phyloP scores from a whole-genome alignment of 345 rosid genomes.

The Eutrema japonicum region DNA sequence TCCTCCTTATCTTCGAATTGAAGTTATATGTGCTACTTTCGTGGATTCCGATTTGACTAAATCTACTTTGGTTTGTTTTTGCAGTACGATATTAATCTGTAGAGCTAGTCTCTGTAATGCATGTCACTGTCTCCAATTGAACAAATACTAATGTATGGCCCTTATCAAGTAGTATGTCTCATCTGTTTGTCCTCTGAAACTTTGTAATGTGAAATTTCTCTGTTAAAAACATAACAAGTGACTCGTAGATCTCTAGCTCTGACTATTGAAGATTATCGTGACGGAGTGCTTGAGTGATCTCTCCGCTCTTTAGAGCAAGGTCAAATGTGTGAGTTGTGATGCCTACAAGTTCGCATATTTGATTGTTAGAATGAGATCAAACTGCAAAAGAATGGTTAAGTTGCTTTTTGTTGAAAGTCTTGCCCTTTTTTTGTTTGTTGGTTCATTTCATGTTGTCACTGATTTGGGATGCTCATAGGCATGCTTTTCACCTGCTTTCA shows the following conservation, averaged over 20 bases:
- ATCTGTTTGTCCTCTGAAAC: slow-evolving; percentile 4
- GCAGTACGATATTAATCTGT: not conserved
- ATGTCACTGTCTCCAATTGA: not conserved
- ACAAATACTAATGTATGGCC: not conserved
- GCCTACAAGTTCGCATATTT: slow-evolving; percentile 2
- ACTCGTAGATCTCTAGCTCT: not conserved
- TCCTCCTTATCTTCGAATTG: not conserved
- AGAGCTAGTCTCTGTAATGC: not conserved
- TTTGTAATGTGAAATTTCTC: not conserved
- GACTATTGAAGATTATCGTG: not conserved
- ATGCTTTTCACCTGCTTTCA: slow-evolving; percentile 5
- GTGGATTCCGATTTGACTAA: slow-evolving; percentile 1
- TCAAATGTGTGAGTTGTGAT: slow-evolving; percentile 1
- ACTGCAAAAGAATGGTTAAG: not conserved
- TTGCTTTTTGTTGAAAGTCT: slow-evolving; percentile 4
- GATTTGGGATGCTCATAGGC: slow-evolving; percentile 4
- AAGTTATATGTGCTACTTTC: slow-evolving; percentile 3
- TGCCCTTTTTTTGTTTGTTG: slow-evolving; percentile 13
- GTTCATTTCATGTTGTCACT: slow-evolving; percentile 1
- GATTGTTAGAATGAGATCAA: slow-evolving; percentile 15
- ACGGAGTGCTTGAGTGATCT: not conserved
- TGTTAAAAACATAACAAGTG: not conserved
- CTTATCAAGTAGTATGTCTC: slow-evolving; percentile 3
- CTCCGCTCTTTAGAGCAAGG: not conserved
- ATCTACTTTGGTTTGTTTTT: not conserved